These are phyloP conservation scores for Candida suzukii DNA, from an alignment of 805 yeast genomes.

Conservation along the genomic window DNA sequence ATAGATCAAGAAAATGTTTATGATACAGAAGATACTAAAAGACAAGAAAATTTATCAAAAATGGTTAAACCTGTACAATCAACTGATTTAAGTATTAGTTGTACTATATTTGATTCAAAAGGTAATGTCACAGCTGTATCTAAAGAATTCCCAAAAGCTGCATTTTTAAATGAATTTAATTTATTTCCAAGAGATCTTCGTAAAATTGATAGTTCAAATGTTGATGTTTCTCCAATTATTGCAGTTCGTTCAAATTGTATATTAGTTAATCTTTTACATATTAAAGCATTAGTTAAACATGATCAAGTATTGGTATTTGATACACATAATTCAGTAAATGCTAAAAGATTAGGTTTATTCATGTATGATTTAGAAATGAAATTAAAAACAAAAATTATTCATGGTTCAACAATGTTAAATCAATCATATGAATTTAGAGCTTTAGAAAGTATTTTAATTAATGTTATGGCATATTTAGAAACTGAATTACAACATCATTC, in stretches of 20 bases:
- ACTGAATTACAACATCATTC: constrained; percentile 61
- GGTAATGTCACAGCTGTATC: constrained; percentile 71
- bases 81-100: constrained; percentile 51
- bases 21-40: background rate
- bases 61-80: constrained; percentile 37
- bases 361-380: constrained; percentile 81
- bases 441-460: constrained; percentile 72
- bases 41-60: constrained; percentile 7
- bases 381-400: constrained; percentile 34
- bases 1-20: background rate
- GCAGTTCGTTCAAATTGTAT: constrained; percentile 74
- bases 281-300: constrained; percentile 80
- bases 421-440: constrained; percentile 77
- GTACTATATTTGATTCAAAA: constrained; percentile 68
- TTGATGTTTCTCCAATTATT: constrained; percentile 84
- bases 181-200: constrained; percentile 82
- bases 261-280: constrained; percentile 75
- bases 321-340: constrained; percentile 54
- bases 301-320: constrained; percentile 83
- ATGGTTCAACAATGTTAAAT: constrained; percentile 22
- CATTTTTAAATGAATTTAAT: constrained; percentile 61
- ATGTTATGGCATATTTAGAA: constrained; percentile 74
- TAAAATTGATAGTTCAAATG: constrained; percentile 66
- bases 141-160: constrained; percentile 65
- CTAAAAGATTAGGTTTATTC: constrained; percentile 64